Evolutionary conservation across 2,329 filamentous ascomycete genomes (phyloP), one percentile per base, ranked within the genome.

Genomic region (Hymenoscyphus scutula): DNA sequence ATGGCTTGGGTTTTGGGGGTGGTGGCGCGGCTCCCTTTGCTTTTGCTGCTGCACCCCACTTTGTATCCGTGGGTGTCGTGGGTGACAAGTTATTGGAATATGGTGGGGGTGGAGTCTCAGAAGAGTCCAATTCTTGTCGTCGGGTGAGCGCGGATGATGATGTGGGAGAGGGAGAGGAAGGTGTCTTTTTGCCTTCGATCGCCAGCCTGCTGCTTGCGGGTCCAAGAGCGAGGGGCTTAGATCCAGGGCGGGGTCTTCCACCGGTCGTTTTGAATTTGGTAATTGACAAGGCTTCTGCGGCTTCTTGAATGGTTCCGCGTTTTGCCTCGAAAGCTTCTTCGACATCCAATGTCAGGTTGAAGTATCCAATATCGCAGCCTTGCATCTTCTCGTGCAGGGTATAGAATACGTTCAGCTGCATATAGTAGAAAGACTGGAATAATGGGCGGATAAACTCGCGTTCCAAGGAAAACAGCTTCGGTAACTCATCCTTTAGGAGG

Each of bases 351-450:
- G 90, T 91, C 58, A 99, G 84, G 76, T 99, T 91, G 77, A 99
- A 99, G 79, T 99, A 99, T 65, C 92, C 92, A 74, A 99, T 99
- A 73, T 98, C 93, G 76, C 96, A 92, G 69, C 84, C 87, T 79
- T 99, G 95, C 95, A 99, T 99, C 78, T 89, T 92, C 78, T 98
- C 94, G 76, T 99, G 95, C 60, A 99, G 82, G 0, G 95, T 99
- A 78, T 99, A 99, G 77, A 98, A 99, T 68, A 99, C 91, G 77
- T 99, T 99, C 68, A 99, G 85, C 77, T 99, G 95, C 95, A 99
- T 99, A 81, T 98, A 99, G 79, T 99, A 99, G 80, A 99, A 99
- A 10, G 91, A 96, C 76, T 98, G 95, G 82, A 99, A 99, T 7
- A 99, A 85, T 2, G 95, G 95, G 69, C 91, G 89, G 76, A 99